Percentiles rank a stretch among this genome's conserved stretches.
These are phyloP conservation scores for Heterobasidion irregulare DNA, from an alignment of 1,284 basidiomycete genomes.

Conservation along the genomic window DNA sequence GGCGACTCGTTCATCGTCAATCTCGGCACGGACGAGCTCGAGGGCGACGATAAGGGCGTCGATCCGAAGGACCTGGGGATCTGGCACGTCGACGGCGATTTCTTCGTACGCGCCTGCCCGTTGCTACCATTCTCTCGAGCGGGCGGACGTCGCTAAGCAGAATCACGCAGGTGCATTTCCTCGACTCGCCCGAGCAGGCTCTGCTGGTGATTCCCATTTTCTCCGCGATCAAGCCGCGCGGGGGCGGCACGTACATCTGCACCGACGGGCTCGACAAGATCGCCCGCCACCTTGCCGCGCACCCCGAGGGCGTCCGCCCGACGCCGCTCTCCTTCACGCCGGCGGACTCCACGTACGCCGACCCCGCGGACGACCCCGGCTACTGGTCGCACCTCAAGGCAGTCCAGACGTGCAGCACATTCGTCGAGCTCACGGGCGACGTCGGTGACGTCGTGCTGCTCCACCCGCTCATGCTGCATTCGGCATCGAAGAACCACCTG, in stretches of 20 bases:
- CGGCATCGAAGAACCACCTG: conserved; percentile 51
- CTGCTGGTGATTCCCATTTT: conserved; percentile 53
- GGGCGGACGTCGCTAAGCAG: neutral
- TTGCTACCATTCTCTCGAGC: neutral
- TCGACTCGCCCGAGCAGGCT: conserved; percentile 55
- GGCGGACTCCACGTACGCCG: conserved; percentile 26
- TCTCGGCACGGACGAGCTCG: conserved; percentile 37
- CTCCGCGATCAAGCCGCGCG: conserved; percentile 40
- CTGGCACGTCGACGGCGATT: conserved; percentile 62
- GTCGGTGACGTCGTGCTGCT: conserved; percentile 53
- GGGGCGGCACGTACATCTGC: conserved; percentile 49
- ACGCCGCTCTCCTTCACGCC: conserved; percentile 37
- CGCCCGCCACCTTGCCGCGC: conserved; percentile 43
- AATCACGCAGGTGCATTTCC: conserved; percentile 38
- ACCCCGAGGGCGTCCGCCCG: conserved; percentile 47
- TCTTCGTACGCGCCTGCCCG: conserved; percentile 32
- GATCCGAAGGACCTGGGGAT: conserved; percentile 40
- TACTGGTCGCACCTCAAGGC: conserved; percentile 35
- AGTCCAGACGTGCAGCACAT: conserved; percentile 33
- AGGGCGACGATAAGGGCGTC: conserved; percentile 20
- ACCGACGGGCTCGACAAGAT: conserved; percentile 43
- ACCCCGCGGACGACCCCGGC: conserved; percentile 29
- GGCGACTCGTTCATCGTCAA: conserved; percentile 56
- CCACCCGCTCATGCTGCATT: conserved; percentile 58
- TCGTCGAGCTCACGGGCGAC: conserved; percentile 49